These are phyloP conservation scores for Cordyceps farinosa DNA, from an alignment of 2,329 filamentous ascomycete genomes.

Conservation along the genomic window DNA sequence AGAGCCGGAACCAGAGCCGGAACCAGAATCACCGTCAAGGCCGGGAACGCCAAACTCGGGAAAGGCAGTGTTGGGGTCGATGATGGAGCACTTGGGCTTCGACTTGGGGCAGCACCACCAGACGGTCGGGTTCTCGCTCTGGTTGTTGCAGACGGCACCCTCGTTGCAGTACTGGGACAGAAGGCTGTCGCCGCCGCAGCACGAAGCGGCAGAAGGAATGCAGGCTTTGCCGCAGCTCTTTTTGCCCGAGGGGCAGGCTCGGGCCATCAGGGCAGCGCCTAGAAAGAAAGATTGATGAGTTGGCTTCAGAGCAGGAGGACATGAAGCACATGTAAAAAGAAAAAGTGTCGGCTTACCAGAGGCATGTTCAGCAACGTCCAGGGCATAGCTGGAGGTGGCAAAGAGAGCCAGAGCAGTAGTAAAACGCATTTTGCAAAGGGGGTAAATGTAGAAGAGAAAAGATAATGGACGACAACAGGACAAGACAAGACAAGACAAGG, in stretches of 20 bases:
- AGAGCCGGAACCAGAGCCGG: not conserved
- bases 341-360: not conserved
- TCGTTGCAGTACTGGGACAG: not conserved
- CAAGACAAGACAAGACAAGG: not conserved
- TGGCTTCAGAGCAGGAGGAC: not conserved
- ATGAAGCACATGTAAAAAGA: not conserved
- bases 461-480: not conserved
- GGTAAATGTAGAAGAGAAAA: not conserved
- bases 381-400: not conserved
- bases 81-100: not conserved
- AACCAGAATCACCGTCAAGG: not conserved
- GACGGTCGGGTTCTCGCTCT: not conserved
- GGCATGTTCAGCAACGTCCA: not conserved
- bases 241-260: not conserved
- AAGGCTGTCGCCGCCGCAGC: not conserved
- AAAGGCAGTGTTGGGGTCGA: not conserved
- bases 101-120: conserved; percentile 1
- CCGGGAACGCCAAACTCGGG: not conserved
- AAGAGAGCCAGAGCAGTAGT: not conserved
- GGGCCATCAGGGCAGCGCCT: not conserved
- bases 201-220: not conserved
- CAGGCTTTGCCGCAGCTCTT: not conserved
- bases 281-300: not conserved
- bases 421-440: not conserved
- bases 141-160: not conserved